These are phyloP conservation scores for Viridothelium virens DNA, from an alignment of 495 filamentous ascomycete genomes.

Conservation along the genomic window DNA sequence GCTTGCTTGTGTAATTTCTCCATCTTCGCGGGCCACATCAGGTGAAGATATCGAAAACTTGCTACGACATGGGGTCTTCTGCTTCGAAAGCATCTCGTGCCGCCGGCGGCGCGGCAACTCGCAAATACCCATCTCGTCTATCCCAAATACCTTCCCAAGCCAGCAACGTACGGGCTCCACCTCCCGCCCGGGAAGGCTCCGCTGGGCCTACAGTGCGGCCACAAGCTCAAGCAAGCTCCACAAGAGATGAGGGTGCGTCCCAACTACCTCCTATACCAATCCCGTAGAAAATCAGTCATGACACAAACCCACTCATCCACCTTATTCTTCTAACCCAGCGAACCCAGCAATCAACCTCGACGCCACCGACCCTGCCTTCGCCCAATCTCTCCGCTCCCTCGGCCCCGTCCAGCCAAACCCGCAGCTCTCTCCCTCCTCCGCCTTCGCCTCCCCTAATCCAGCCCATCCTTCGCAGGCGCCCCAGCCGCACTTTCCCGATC, in stretches of 20 bases:
- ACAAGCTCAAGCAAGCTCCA: slow-evolving; percentile 28
- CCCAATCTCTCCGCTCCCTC: slow-evolving; percentile 52
- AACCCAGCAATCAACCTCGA: slow-evolving; percentile 56
- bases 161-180: slow-evolving; percentile 23
- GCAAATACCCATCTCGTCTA: slow-evolving; percentile 50
- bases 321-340: slow-evolving; percentile 15
- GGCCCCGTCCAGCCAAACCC: slow-evolving; percentile 58
- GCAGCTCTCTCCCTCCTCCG: slow-evolving; percentile 50
- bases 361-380: slow-evolving; percentile 56
- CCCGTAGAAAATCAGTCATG: slow-evolving; percentile 8
- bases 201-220: slow-evolving; percentile 35
- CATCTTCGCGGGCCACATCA: neutral
- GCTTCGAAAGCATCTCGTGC: slow-evolving; percentile 54
- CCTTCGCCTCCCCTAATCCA: slow-evolving; percentile 33
- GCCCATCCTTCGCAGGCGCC: slow-evolving; percentile 16
- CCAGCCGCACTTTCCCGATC: slow-evolving; percentile 39
- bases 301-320: slow-evolving; percentile 18
- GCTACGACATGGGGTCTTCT: slow-evolving; percentile 49
- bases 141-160: slow-evolving; percentile 29
- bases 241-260: slow-evolving; percentile 31
- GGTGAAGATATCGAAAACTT: neutral
- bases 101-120: slow-evolving; percentile 42
- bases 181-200: slow-evolving; percentile 22
- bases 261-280: neutral
- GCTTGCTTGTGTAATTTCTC: neutral